Percentiles rank a stretch among this genome's conserved stretches.
phyloP scores from a whole-genome alignment of 805 yeast genomes.

The Wickerhamiella musiphila region DNA sequence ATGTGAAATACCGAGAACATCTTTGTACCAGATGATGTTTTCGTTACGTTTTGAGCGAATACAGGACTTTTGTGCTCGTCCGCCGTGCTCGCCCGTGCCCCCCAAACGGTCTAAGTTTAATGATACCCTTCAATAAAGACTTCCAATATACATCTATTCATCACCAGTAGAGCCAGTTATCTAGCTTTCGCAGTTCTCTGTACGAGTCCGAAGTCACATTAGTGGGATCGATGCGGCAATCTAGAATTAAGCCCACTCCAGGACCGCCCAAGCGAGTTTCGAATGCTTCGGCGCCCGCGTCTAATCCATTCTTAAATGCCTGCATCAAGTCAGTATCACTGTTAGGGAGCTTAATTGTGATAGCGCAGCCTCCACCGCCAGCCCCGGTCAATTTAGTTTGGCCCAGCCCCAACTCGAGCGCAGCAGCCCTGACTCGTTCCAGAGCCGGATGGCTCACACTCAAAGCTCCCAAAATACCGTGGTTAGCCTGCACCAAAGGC shows the following conservation, averaged over 20 bases:
- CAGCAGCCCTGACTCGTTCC: slow-evolving; percentile 51
- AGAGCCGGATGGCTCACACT: slow-evolving; percentile 91
- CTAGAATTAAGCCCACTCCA: slow-evolving; percentile 66
- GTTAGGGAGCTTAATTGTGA: slow-evolving; percentile 47
- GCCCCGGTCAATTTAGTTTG: slow-evolving; percentile 94
- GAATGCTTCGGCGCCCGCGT: slow-evolving; percentile 52
- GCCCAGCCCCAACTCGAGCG: slow-evolving; percentile 52
- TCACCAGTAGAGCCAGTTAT: no score
- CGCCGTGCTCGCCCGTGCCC: no score
- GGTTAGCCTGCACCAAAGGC: slow-evolving; percentile 60
- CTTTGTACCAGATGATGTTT: no score
- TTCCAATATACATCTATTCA: no score
- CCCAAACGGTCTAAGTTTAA: no score
- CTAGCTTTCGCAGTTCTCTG: no score
- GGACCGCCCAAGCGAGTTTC: slow-evolving; percentile 75
- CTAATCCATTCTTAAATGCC: slow-evolving; percentile 21
- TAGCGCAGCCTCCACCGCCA: slow-evolving; percentile 98
- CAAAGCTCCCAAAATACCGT: slow-evolving; percentile 65
- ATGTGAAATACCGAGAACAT: no score
- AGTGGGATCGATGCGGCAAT: no score
- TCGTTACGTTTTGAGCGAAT: no score
- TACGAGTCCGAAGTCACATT: no score
- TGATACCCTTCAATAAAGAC: no score
- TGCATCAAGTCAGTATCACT: slow-evolving; percentile 21
- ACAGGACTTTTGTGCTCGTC: no score